Base-by-base conservation (phyloP, 2,329 filamentous ascomycete genomes). In the Paecilomyces dactylethromorphus region DNA sequence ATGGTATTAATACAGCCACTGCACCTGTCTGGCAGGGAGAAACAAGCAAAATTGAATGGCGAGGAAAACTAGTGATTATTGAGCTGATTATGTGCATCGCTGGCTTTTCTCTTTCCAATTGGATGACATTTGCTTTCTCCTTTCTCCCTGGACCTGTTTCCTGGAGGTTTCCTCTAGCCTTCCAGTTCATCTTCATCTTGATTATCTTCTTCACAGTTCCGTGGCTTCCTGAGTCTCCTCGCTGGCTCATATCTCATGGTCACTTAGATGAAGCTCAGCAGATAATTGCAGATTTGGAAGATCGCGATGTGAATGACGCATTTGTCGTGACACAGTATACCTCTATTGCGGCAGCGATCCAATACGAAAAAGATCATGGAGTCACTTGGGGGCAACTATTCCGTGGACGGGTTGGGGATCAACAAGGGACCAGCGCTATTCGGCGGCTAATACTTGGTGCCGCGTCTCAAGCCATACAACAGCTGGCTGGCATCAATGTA, bases 21-120 rank as follows among this genome's bases (percentile, higher is more conserved):
- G 79, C 78, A 6, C 79, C 78, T 3, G 73, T 82, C 3, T 83
- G 80, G 79, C 79, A 76, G 65, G 77, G 78, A 3, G 81, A 83
- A 62, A 82, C 79, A 0, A 77, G 77, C 1, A 77, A 76, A 53
- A 68, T 74, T 11, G 68, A 70, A 31, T 77, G 75, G 75, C 67
- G 78, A 60, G 78, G 78, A 15, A 79, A 78, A 54, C 66, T 80
- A 12, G 75, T 81, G 5, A 71, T 80, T 35, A 73, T 81, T 24
- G 77, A 81, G 55, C 75, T 82, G 68, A 79, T 79, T 53, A 72
- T 82, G 65, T 81, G 81, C 58, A 79, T 82, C 51, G 74, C 73
- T 18, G 82, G 81, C 1, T 82, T 81, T 60, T 75, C 69, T 1
- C 54, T 83, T 1, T 77, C 74, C 3, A 82, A 82, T 52, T 84